Base-by-base conservation (phyloP, 352 stramenopile genomes). In the Pythium grandisporangium region DNA sequence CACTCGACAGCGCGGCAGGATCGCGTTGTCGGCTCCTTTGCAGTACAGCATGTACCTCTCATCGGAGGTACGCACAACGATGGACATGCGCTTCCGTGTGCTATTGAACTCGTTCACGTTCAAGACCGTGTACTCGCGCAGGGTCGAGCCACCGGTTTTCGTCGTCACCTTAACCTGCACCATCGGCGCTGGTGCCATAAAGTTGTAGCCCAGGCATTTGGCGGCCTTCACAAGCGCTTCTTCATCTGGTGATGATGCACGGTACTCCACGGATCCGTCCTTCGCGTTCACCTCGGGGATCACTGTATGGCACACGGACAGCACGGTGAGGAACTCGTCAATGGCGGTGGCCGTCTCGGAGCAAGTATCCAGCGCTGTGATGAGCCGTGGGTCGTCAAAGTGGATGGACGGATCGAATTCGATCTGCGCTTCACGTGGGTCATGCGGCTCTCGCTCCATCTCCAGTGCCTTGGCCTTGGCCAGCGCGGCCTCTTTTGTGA, bases 51-150 rank as follows among this genome's bases (percentile, higher is more conserved):
- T 54, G 24, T 77, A 77, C 6, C 54, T 51, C 6, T 63, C 36
- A 5, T 75, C 63, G 4, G 61, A 51, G 2, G 55, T 69, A 11
- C 82, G 71, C 14, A 98, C 63, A 16, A 99, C 63, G 19, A 99
- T 86, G 7, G 91, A 98, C 96, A 99, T 99, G 45, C 96, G 68
- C 68, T 99, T 99, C 22, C 96, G 77, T 23, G 95, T 88, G 48
- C 84, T 97, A 42, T 83, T 86, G 54, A 92, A 92, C 40, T 92
- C 77, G 51, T 84, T 84, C 32, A 92, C 76, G 26, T 88, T 83
- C 43, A 92, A 49, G 13, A 92, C 65, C 21, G 58, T 72, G 51
- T 84, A 90, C 38, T 53, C 61, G 3, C 64, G 52, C 4, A 63
- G 41, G 6, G 17, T 25, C 7, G 54, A 52, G 5, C 17, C 25